Percentiles rank a stretch among this genome's conserved stretches.
Evolutionary conservation across 2,329 filamentous ascomycete species (phyloP).

Genomic region (Sporothrix phasma): DNA sequence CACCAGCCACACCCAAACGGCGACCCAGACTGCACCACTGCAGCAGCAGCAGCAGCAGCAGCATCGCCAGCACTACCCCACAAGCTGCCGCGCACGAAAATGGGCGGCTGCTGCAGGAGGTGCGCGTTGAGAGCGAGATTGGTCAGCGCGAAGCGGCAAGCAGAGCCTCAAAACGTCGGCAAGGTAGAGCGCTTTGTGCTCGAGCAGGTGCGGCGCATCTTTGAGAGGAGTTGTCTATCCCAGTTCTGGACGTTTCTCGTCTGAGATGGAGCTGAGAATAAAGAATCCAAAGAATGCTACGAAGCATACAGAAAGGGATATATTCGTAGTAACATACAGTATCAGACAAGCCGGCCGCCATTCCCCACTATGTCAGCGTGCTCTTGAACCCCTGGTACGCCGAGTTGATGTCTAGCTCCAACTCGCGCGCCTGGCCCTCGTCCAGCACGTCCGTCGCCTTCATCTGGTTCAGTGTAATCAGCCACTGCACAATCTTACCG

Average conservation of each 20-base stretch:
- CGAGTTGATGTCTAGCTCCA: constrained; percentile 87
- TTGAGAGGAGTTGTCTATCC: constrained; percentile 98
- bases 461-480: constrained; percentile 97
- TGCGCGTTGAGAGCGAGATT: constrained; percentile 95
- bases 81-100: constrained; percentile 24
- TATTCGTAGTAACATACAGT: background rate
- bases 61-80: constrained; percentile 8
- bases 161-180: constrained; percentile 96
- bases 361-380: constrained; percentile 45
- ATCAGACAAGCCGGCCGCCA: background rate
- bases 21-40: constrained; percentile 20
- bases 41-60: constrained; percentile 20
- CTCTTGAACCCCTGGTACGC: constrained; percentile 91
- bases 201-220: constrained; percentile 91
- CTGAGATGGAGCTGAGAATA: constrained; percentile 29
- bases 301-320: background rate
- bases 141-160: constrained; percentile 84
- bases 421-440: constrained; percentile 76
- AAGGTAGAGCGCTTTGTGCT: constrained; percentile 97
- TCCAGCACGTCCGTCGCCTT: constrained; percentile 83
- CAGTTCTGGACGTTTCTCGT: constrained; percentile 95
- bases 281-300: background rate
- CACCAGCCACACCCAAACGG: background rate
- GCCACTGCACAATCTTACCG: constrained; percentile 96
- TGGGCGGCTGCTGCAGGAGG: constrained; percentile 82